Conservation (phyloP, 371 early-diverging fungal species). For the Actinomortierella wolfii region DNA sequence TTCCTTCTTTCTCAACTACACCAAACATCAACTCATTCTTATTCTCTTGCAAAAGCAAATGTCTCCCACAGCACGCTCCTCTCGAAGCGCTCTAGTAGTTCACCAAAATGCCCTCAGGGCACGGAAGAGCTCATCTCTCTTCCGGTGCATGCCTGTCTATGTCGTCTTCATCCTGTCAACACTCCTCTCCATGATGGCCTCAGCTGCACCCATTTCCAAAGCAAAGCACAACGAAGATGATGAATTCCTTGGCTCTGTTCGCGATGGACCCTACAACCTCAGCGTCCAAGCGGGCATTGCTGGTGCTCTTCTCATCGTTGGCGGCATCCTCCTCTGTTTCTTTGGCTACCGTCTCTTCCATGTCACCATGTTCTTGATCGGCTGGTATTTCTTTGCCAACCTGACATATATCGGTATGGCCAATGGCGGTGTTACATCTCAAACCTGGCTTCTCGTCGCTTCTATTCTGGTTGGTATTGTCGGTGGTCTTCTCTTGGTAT, state of each 20-base stretch:
- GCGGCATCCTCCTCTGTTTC: constrained; percentile 68
- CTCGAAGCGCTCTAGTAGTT: no score
- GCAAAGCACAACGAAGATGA: background rate
- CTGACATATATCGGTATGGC: constrained; percentile 59
- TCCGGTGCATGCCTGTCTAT: no score
- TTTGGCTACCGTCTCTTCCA: constrained; percentile 63
- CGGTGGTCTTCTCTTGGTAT: constrained; percentile 59
- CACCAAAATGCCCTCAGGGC: no score
- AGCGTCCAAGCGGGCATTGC: constrained; percentile 62
- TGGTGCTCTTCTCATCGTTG: constrained; percentile 62
- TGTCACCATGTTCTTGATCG: constrained; percentile 61
- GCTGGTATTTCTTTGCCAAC: constrained; percentile 58
- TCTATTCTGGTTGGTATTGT: constrained; percentile 59
- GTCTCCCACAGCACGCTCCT: no score
- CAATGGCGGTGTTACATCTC: constrained; percentile 56
- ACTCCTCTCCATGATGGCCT: background rate
- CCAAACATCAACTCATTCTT: no score
- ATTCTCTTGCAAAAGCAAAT: no score
- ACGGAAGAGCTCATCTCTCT: no score
- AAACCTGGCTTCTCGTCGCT: constrained; percentile 56
- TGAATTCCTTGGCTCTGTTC: background rate
- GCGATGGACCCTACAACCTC: constrained; percentile 33
- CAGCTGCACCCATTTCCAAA: constrained; percentile 10
- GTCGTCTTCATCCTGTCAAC: no score
- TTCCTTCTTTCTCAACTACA: no score